Evolutionary conservation across 225 moss, liverwort and hornwort species (phyloP).

Genomic region (Anthoceros angustus): DNA sequence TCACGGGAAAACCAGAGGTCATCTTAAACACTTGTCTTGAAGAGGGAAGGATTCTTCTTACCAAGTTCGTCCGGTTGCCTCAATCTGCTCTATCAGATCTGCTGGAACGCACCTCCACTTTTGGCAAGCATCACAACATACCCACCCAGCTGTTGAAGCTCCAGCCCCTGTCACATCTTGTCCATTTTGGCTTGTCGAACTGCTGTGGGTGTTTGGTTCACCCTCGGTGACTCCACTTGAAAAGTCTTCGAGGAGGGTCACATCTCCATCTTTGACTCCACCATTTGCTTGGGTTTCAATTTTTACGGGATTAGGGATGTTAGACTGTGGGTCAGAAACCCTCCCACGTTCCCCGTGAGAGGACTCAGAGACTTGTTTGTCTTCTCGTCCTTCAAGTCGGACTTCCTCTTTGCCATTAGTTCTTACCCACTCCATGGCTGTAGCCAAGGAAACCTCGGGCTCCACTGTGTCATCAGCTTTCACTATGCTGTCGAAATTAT

Average conservation of each 20-base stretch:
- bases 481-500: background rate
- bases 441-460: background rate
- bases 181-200: constrained; percentile 40
- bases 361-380: background rate
- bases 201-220: constrained; percentile 42
- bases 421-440: background rate
- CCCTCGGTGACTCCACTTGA: constrained; percentile 78
- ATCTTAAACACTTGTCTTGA: too few relatives aligned
- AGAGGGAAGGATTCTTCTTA: constrained; percentile 7
- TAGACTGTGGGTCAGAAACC: background rate
- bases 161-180: constrained; percentile 17
- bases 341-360: background rate
- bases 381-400: background rate
- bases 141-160: constrained; percentile 63
- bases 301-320: too few relatives aligned
- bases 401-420: background rate
- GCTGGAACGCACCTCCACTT: constrained; percentile 93
- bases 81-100: constrained; percentile 76
- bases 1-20: background rate
- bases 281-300: too few relatives aligned
- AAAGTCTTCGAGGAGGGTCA: constrained; percentile 28
- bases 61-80: constrained; percentile 63
- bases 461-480: background rate
- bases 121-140: constrained; percentile 69
- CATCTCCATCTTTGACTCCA: too few relatives aligned